These are phyloP conservation scores for Mimosa pudica DNA, from an alignment of 306 rosid genomes.

Conservation along the genomic window DNA sequence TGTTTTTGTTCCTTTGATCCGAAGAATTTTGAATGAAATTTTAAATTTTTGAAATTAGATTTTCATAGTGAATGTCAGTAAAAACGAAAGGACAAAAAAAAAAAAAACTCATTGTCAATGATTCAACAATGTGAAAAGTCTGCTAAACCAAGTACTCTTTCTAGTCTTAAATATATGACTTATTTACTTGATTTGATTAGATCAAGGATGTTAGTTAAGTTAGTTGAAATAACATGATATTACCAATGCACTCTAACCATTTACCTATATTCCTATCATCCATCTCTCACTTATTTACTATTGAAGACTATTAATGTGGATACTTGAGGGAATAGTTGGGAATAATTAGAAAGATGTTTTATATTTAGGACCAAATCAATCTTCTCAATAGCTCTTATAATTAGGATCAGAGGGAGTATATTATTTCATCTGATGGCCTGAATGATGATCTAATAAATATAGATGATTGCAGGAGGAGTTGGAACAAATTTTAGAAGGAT, in stretches of 20 bases:
- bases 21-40: conserved; percentile 23
- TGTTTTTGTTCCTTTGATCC: conserved; percentile 26
- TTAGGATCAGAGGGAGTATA: not conserved
- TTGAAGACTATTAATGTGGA: no score
- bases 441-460: conserved; percentile 56
- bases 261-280: no score
- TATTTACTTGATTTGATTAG: no score
- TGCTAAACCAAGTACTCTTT: not conserved
- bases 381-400: no score
- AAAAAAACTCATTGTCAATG: not conserved
- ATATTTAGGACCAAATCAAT: no score
- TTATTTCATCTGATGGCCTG: conserved; percentile 32
- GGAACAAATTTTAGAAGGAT: conserved; percentile 84
- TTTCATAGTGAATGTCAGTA: conserved; percentile 14
- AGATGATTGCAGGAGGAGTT: conserved; percentile 92
- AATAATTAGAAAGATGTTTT: no score
- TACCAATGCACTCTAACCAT: no score
- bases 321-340: no score
- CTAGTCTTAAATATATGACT: no score
- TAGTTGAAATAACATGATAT: no score
- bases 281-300: no score
- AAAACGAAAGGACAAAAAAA: not conserved
- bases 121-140: not conserved
- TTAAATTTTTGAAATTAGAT: conserved; percentile 18
- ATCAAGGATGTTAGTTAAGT: no score